phyloP scores from a whole-genome alignment of 78 protist genomes.

The Carpediemonas membranifera region DNA sequence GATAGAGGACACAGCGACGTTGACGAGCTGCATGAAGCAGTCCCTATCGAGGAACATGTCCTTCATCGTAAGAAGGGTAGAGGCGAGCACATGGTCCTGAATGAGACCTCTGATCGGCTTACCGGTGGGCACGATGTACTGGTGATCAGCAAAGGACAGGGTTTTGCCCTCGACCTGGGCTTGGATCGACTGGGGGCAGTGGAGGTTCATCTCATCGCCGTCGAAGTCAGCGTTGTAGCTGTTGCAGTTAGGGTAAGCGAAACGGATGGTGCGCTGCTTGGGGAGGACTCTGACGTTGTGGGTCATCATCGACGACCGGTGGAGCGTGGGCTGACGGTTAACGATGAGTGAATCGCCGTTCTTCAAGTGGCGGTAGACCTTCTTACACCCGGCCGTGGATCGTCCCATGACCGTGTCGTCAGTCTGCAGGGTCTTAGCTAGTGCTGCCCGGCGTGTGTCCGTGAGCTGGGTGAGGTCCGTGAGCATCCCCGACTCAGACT shows the following conservation, averaged over 20 bases:
- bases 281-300: conserved; percentile 52
- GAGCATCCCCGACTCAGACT: conserved; percentile 29
- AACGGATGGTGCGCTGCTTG: conserved; percentile 68
- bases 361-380: conserved; percentile 77
- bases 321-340: conserved; percentile 99
- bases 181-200: conserved; percentile 68
- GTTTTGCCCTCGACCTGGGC: conserved; percentile 12
- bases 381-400: not conserved
- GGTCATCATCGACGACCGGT: conserved; percentile 87
- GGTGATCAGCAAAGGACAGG: conserved; percentile 31
- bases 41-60: conserved; percentile 65
- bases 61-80: conserved; percentile 65
- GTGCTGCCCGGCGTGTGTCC: not conserved
- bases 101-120: conserved; percentile 94
- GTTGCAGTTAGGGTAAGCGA: conserved; percentile 95
- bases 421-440: conserved; percentile 28
- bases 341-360: conserved; percentile 81
- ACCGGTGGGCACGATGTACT: conserved; percentile 81
- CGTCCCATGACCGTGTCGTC: not conserved
- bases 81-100: conserved; percentile 93
- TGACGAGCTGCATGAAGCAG: conserved; percentile 50
- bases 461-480: conserved; percentile 1
- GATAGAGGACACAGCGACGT: not conserved
- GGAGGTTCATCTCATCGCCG: conserved; percentile 98
- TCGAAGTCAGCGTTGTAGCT: conserved; percentile 96